A percentile compares a stretch with the other conserved stretches of the same genome.
Conservation (phyloP, 768 basidiomycete species). For the Phlegmacium glaucopus region DNA sequence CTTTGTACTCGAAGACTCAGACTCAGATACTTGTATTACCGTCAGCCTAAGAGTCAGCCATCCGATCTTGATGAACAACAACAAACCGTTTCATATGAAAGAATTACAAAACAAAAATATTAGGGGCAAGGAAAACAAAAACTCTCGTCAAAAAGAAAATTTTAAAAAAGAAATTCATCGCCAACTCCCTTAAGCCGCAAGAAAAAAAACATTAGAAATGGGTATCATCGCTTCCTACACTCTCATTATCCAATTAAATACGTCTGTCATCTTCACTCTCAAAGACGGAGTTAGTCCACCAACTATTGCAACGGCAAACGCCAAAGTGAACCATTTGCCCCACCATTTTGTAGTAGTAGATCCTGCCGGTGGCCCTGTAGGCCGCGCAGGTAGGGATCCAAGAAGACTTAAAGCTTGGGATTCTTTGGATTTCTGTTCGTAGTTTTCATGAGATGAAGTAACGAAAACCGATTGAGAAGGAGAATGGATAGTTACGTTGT, state of each 20-base stretch:
- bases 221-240: too few relatives aligned
- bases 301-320: conserved; percentile 39
- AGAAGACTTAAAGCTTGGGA: conserved; percentile 19
- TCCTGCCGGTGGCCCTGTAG: conserved; percentile 35
- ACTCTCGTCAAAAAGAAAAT: too few relatives aligned
- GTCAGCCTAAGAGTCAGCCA: too few relatives aligned
- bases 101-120: too few relatives aligned
- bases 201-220: too few relatives aligned
- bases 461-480: not conserved
- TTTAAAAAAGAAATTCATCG: too few relatives aligned
- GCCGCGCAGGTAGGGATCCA: conserved; percentile 41
- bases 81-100: too few relatives aligned
- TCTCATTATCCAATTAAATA: not conserved
- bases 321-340: conserved; percentile 48
- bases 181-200: too few relatives aligned
- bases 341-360: conserved; percentile 25
- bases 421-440: conserved; percentile 27
- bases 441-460: not conserved
- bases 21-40: too few relatives aligned
- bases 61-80: too few relatives aligned
- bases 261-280: conserved; percentile 25
- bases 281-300: conserved; percentile 36
- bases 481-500: conserved; percentile 32
- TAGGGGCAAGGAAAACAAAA: too few relatives aligned
- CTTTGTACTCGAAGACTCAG: too few relatives aligned